Base-by-base conservation (phyloP, 1,139 yeast species). In the Suhomyces panamericanus region DNA sequence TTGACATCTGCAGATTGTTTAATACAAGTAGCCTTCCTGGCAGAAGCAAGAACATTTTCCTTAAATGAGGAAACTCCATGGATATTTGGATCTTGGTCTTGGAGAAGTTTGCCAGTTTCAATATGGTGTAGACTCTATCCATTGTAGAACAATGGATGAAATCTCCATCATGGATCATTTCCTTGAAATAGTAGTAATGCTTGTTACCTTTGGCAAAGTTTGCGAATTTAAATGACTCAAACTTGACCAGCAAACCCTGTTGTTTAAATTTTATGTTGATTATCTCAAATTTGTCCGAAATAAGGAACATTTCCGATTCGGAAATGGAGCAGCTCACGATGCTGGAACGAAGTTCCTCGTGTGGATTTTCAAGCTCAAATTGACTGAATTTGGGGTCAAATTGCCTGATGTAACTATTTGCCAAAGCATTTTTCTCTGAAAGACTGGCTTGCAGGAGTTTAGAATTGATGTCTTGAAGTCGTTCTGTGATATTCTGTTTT, bases 1-100 rank as follows among this genome's bases (percentile, higher is more conserved):
- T 35, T 10, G 37, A 38, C 11, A 44, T 36, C 10, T 44, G 41
- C 22, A 35, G 44, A 16, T 39, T 32, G 31, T 44, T 33, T 3
- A 44, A 29, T 2, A 41, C 24, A 13, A 44, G 39, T 4, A 44
- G 26, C 15, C 16, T 38, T 4, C 27, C n/a, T 5, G 35, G 32
- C 42, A 38, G 42, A 5, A 41, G 34, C 13, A 35, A 27, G 24
- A 44, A 38, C 4, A 39, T 32, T 15, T 38, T 35, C 14, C 41
- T 32, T 17, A 41, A 29, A 7, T 26, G 29, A 8, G 41, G 29
- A 14, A 42, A 26, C 3, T 17, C 22, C n/a, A 37, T 17, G n/a
- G 33, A 14, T 14, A 28, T 28, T 3, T 27, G 28, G 3, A n/a
- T 12, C 7, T 20, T 32, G 4, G 9, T 30, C 11, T 5, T 22